phyloP scores from a whole-genome alignment of 441 rosid genomes.

The Bocquillonia castaneifolia region DNA sequence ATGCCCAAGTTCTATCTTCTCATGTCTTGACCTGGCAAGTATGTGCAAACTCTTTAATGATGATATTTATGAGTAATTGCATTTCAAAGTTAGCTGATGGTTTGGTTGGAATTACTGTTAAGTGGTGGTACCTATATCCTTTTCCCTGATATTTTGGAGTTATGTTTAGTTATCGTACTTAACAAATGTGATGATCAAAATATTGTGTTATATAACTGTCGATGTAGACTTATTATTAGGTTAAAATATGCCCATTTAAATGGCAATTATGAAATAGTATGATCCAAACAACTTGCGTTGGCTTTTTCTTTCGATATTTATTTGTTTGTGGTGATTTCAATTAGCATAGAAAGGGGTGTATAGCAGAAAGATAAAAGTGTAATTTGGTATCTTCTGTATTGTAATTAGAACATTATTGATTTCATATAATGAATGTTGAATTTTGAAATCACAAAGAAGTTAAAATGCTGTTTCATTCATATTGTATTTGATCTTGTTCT shows the following conservation, averaged over 20 bases:
- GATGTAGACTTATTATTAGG: neutral
- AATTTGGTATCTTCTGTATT: neutral
- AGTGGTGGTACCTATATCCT: neutral
- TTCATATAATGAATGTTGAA: neutral
- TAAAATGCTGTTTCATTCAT: neutral
- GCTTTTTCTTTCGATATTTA: neutral
- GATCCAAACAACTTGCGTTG: neutral
- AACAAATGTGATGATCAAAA: neutral
- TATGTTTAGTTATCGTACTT: neutral
- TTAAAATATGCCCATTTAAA: neutral
- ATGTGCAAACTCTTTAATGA: constrained; percentile 26
- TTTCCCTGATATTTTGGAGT: neutral
- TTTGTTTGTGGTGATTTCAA: neutral
- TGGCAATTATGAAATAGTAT: neutral
- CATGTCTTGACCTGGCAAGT: constrained; percentile 97
- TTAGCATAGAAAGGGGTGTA: neutral
- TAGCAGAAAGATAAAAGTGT: neutral
- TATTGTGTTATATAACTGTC: neutral
- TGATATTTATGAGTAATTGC: neutral
- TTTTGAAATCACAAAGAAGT: neutral
- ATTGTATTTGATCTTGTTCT: neutral
- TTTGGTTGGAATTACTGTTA: neutral
- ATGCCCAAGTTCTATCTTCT: constrained; percentile 92
- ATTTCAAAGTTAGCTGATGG: constrained; percentile 10
- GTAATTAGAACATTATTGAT: neutral